These are phyloP conservation scores for Euphrasia confusa DNA, from an alignment of 257 asterid genomes.

Conservation along the genomic window DNA sequence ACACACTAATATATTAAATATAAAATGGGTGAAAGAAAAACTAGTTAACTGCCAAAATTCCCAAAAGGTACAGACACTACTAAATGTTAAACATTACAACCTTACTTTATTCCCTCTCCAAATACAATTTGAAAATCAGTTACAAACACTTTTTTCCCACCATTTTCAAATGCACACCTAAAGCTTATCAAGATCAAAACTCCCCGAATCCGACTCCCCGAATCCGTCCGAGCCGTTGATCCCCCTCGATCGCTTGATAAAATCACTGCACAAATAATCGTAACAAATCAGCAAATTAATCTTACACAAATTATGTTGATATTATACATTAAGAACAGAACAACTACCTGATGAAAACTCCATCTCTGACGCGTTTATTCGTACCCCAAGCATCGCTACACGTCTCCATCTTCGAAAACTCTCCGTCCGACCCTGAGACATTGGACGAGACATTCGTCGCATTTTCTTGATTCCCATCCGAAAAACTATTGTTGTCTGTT, in stretches of 20 bases:
- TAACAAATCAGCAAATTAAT: background rate
- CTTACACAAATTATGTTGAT: background rate
- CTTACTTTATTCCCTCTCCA: too few relatives aligned
- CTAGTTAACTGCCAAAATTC: background rate
- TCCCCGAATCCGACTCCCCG: background rate
- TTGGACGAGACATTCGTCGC: slow-evolving; percentile 33
- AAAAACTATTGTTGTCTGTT: background rate
- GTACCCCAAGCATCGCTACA: background rate
- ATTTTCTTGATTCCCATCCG: slow-evolving; percentile 38
- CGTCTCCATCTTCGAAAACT: slow-evolving; percentile 28
- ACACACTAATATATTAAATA: background rate
- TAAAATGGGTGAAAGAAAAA: background rate
- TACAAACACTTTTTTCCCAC: slow-evolving; percentile 1
- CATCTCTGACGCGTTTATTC: background rate
- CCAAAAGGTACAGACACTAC: background rate
- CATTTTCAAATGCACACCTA: background rate
- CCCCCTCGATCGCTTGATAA: background rate
- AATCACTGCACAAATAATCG: background rate
- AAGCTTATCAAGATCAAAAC: background rate
- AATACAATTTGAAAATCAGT: background rate
- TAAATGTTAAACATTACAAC: background rate
- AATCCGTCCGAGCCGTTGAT: background rate
- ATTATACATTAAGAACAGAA: background rate
- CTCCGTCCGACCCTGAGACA: slow-evolving; percentile 39
- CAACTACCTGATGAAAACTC: background rate